These are phyloP conservation scores for Solanum ossicruentum DNA, from an alignment of 257 asterid genomes.

Conservation along the genomic window DNA sequence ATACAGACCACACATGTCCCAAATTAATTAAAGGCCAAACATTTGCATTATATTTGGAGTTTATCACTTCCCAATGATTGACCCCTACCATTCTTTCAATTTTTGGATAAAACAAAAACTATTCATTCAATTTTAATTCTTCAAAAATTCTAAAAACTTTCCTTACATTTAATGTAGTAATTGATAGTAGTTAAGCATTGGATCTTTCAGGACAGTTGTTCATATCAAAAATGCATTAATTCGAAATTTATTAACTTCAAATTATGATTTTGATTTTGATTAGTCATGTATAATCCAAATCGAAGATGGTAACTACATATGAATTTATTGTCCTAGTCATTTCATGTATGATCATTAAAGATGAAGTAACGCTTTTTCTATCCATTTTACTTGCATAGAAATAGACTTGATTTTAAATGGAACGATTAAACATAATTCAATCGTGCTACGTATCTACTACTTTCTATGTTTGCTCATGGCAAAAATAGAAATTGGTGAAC, in stretches of 20 bases:
- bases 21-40: neutral
- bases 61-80: constrained; percentile 25
- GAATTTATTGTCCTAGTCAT: neutral
- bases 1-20: neutral
- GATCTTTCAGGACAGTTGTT: neutral
- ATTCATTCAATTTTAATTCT: neutral
- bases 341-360: neutral
- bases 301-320: neutral
- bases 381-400: neutral
- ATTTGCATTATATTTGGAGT: constrained; percentile 15
- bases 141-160: neutral
- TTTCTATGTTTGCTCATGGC: neutral
- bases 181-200: neutral
- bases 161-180: neutral
- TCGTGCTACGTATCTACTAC: neutral
- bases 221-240: neutral
- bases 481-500: neutral
- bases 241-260: neutral
- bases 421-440: neutral
- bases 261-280: neutral
- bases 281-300: neutral
- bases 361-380: neutral
- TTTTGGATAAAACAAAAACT: neutral
- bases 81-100: constrained; percentile 13
- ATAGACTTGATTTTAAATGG: neutral